Evolutionary conservation across 2,329 filamentous ascomycete species (phyloP), one percentile per base, ranked within the genome.

Genomic region (Fusarium neocosmosporiellum): DNA sequence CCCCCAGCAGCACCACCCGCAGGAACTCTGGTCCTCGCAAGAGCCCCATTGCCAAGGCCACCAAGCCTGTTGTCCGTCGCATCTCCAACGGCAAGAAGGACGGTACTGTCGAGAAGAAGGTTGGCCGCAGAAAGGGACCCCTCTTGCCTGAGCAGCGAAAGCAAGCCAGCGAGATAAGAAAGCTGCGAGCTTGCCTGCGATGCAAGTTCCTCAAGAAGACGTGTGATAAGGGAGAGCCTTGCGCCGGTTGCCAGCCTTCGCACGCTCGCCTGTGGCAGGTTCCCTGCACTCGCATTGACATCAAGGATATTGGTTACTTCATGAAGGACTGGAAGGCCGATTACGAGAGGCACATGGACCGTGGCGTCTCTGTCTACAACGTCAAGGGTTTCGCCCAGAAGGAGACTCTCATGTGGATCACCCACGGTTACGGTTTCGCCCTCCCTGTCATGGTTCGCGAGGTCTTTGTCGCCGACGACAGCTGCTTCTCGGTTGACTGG

Each of bases 181-280:
- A 98, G 84, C 87, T 98, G 77, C 90, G 96, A 80, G 96, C 96
- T 55, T 98, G 96, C 82, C 87, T 98, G 77, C 92, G 96, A 74
- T 98, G 96, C 90, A 98, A 98, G 86, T 98, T 98, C 87, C 88
- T 98, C 82, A 98, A 98, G 89, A 98, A 98, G 89, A 98, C 96
- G 57, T 98, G 96, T 81, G 96, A 98, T 84, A 98, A 97, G 86
- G 96, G 96, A 72, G 95, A 98, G 85, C 96, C 96, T 66, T 98
- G 96, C 83, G 93, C 92, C 78, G 96, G 96, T 55, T 98, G 96
- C 86, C 94, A 98, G 85, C 96, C 96, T 59, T 97, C 95, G 22
- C 96, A 98, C 82, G 96, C 96, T 72, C 92, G 96, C 73, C 88
- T 98, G 60, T 98, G 96, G 96, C 95, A 98, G 84, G 96, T 98